Base-by-base conservation (phyloP, 2,329 filamentous ascomycete species). In the Cladosporium sp. region DNA sequence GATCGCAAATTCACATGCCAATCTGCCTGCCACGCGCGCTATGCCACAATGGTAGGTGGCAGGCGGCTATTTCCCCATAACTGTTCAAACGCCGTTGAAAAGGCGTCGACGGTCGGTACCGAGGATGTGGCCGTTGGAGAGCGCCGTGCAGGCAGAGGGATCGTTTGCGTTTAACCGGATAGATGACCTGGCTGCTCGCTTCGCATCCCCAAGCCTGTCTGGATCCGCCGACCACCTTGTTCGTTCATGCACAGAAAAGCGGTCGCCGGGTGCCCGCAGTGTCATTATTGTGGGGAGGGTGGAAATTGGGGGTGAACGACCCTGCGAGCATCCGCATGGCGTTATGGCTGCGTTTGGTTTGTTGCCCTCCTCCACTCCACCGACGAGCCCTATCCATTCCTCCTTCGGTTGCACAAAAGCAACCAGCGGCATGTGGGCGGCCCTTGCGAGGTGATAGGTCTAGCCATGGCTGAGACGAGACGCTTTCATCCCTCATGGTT, bases 81-180 rank as follows among this genome's bases (percentile, higher is more conserved):
- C 3, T 23, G 58, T 16, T 33, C 33, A 35, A 28, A n/a, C 33
- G 33, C 57, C 57, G 57, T 49, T 60, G 28, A 40, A 23, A 16
- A 59, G 31, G 31, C 60, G 46, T 21, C 60, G 23, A 26, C 23
- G 12, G 49, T 52, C 46, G 60, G 60, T 62, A 52, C 60, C 60
- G 60, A 53, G 60, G 60, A 40, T n/a, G 60, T 44, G 60, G 60
- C 28, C 58, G 40, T 28, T 61, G 58, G 40, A 21, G 58, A 31
- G 49, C 31, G 55, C 33, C 60, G 46, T 49, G 46, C 46, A 40
- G 58, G 29, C 55, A n/a, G 55, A 57, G 49, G 60, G 60, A 62
- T 62, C 59, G 59, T 62, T 62, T 62, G 33, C 29, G 50, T 62
- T 62, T 62, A 53, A 18, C 60, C 60, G 60, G 60, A 37, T 33